These are phyloP conservation scores for Spathaspora gorwiae DNA, from an alignment of 805 yeast species.

Conservation along the genomic window DNA sequence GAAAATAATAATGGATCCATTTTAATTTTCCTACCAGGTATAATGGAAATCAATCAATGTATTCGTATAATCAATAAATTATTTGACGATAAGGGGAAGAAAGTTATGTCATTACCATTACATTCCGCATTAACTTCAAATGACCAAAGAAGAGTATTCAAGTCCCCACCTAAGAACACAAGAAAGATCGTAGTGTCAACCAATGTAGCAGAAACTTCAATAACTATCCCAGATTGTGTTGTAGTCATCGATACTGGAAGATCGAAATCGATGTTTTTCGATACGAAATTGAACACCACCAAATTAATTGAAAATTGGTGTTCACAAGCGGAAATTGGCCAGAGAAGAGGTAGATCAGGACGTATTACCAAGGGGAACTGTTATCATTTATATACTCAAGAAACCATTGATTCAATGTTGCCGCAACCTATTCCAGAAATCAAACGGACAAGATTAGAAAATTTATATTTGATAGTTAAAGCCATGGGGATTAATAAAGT, in stretches of 20 bases:
- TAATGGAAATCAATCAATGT: slow-evolving; percentile 75
- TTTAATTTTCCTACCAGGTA: slow-evolving; percentile 84
- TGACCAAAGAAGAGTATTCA: slow-evolving; percentile 79
- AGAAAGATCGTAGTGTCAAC: slow-evolving; percentile 87
- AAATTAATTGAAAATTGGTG: slow-evolving; percentile 78
- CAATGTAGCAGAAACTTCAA: slow-evolving; percentile 95
- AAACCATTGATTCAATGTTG: slow-evolving; percentile 53
- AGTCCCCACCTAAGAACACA: slow-evolving; percentile 43
- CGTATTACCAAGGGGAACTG: slow-evolving; percentile 83
- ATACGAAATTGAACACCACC: slow-evolving; percentile 62
- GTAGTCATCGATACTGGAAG: slow-evolving; percentile 87
- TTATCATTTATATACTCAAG: slow-evolving; percentile 69
- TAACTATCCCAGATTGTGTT: slow-evolving; percentile 92
- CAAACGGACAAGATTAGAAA: slow-evolving; percentile 76
- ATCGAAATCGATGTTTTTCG: slow-evolving; percentile 73
- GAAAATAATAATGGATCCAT: slow-evolving; percentile 62
- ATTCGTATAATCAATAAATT: slow-evolving; percentile 33
- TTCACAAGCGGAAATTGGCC: slow-evolving; percentile 83
- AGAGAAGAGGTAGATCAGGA: slow-evolving; percentile 97
- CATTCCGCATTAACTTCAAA: slow-evolving; percentile 83
- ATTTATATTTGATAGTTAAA: slow-evolving; percentile 76
- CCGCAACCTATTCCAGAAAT: slow-evolving; percentile 86
- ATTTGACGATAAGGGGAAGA: slow-evolving; percentile 13
- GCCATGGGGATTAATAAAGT: slow-evolving; percentile 83
- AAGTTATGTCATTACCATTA: slow-evolving; percentile 55